phyloP scores from a whole-genome alignment of 306 rosid species.

The Erythrophleum fordii region DNA sequence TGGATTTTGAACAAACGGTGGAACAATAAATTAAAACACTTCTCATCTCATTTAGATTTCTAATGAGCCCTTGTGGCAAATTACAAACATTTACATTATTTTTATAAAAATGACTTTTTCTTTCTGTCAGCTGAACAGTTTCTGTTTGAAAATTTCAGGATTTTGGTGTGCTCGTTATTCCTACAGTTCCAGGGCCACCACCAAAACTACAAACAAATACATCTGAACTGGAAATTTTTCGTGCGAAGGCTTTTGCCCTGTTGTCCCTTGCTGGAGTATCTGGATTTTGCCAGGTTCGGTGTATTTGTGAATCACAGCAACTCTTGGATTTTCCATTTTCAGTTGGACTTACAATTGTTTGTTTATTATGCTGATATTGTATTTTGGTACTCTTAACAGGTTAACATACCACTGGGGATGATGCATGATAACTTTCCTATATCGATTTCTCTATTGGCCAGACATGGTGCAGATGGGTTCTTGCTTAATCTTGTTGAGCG shows the following conservation, averaged over 20 bases:
- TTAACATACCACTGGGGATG: conserved; percentile 79
- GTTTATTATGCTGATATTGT: conserved; percentile 4
- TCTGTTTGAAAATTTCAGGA: conserved; percentile 56
- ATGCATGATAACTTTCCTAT: conserved; percentile 67
- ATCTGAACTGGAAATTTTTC: conserved; percentile 57
- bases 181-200: conserved; percentile 89
- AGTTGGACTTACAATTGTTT: conserved; percentile 4
- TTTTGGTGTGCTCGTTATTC: conserved; percentile 75
- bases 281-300: conserved; percentile 82
- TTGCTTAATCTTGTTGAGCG: conserved; percentile 72
- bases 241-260: conserved; percentile 74
- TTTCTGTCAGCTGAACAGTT: background rate
- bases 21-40: background rate
- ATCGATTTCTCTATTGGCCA: conserved; percentile 79
- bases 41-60: background rate
- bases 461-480: conserved; percentile 78
- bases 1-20: background rate
- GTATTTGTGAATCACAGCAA: conserved; percentile 7
- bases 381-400: conserved; percentile 51
- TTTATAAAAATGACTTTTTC: background rate
- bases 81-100: background rate
- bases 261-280: conserved; percentile 88
- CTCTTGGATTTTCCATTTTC: background rate
- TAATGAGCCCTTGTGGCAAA: background rate
- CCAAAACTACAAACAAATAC: conserved; percentile 67